Evolutionary conservation across 2,329 filamentous ascomycete genomes (phyloP), one percentile per base, ranked within the genome.

Genomic region (Neofusicoccum cordaticola): DNA sequence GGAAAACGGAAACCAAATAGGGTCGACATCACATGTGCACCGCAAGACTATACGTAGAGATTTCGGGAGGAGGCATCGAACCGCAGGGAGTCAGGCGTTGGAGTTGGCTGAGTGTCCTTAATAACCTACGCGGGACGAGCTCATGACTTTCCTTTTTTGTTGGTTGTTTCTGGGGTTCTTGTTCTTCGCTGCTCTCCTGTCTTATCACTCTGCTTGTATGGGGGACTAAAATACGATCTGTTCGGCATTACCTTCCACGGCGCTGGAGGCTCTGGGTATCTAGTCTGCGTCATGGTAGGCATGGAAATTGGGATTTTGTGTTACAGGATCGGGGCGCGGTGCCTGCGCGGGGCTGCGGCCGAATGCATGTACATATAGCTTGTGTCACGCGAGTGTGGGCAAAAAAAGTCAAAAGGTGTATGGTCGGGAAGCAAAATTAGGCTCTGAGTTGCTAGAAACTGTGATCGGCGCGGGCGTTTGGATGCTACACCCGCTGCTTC

Each of bases 21-120:
- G 48, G 31, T n/a, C 31, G 12, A 19, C 15, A 60, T 60, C 42
- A 47, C 56, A 47, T 34, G 27, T 45, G 53, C 53, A 35, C 56
- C 13, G 42, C 41, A 60, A 60, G 56, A 60, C 12, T 35, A 60
- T 60, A 60, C 56, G 56, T 60, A 60, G 56, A 47, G 27, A 44
- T 37, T 2, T 8, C 17, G 37, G 51, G 19, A 27, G 51, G 27
- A 31, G 53, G 53, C 53, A 58, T 58, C 39, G 27, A 56, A 35
- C 37, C 19, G 35, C 35, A 42, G n/a, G 53, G 39, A 57, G 53
- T 45, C 34, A 47, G 56, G 56, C 56, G 56, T 60, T 47, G 56
- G 56, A 47, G 56, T 60, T 39, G 56, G 56, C 56, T 60, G 42
- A 63, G 39, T 35, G 61, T 63, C 61, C 61, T 34, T 63, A 63